A percentile compares a stretch with the other conserved stretches of the same genome.
These are phyloP conservation scores for Nitzschia sp. DNA, from an alignment of 108 stramenopile genomes.

Conservation along the genomic window DNA sequence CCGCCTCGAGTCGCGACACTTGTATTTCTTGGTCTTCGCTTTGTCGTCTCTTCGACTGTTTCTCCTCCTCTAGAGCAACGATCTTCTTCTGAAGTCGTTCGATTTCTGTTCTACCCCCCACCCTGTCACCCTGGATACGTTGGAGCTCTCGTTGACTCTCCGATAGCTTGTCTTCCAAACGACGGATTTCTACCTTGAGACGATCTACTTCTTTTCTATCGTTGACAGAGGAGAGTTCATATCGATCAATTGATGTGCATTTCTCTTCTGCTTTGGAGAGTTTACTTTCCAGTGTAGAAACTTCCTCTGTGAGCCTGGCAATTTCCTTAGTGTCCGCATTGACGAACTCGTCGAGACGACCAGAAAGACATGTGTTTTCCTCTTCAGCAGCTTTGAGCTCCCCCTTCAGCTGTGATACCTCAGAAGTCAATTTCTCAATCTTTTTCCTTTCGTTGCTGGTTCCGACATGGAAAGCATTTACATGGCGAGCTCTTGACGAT, in stretches of 20 bases:
- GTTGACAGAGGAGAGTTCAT: not conserved
- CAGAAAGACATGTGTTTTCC: constrained; percentile 6
- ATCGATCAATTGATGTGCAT: not conserved
- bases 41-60: not conserved
- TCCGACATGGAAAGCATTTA: not conserved
- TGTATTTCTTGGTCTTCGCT: not conserved
- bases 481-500: not conserved
- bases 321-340: constrained; percentile 7
- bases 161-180: not conserved
- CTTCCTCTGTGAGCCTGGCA: constrained; percentile 5
- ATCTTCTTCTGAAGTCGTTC: not conserved
- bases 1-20: not conserved
- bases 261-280: constrained; percentile 2
- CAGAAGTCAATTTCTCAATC: constrained; percentile 9
- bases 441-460: constrained; percentile 8
- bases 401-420: constrained; percentile 8
- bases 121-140: not conserved
- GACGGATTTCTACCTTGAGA: not conserved
- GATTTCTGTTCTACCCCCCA: not conserved
- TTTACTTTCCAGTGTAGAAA: constrained; percentile 9
- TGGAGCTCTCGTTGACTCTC: not conserved
- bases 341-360: constrained; percentile 2
- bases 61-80: not conserved
- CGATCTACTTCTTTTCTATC: constrained; percentile 4
- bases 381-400: constrained; percentile 4